Conservation (phyloP, 371 early-diverging fungal genomes). For the Mortierella sp. region DNA sequence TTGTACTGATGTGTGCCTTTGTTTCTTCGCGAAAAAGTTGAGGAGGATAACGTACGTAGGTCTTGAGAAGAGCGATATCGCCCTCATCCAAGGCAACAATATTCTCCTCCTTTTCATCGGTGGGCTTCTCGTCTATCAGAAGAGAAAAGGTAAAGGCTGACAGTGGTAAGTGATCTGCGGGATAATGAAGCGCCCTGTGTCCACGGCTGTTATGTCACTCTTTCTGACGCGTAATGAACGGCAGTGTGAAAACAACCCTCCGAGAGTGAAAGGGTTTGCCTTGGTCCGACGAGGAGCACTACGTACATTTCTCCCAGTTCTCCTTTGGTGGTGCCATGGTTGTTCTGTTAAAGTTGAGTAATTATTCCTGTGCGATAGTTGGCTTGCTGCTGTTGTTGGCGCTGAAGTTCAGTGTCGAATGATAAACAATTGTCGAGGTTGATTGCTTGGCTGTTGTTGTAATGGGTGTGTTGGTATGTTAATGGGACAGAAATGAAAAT, state of each 20-base stretch:
- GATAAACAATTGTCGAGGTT: background rate
- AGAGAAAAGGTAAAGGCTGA: background rate
- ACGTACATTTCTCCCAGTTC: conserved; percentile 97
- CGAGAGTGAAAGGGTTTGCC: background rate
- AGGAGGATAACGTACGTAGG: conserved; percentile 74
- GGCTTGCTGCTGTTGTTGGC: background rate
- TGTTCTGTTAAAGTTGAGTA: background rate
- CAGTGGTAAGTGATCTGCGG: background rate
- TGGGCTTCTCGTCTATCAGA: conserved; percentile 80
- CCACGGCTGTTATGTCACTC: background rate
- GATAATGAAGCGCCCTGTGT: background rate
- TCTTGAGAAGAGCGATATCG: conserved; percentile 96
- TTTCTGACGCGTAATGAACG: background rate
- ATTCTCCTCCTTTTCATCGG: conserved; percentile 89
- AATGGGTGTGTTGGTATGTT: conserved; percentile 4
- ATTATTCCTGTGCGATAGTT: background rate
- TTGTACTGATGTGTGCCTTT: background rate
- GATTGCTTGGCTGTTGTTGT: background rate
- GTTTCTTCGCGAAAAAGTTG: background rate
- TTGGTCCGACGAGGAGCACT: too few species aligned
- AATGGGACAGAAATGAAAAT: background rate
- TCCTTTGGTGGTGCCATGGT: conserved; percentile 73
- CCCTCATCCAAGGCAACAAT: conserved; percentile 97
- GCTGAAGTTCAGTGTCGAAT: background rate
- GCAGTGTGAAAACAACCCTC: background rate